Evolutionary conservation across 2,329 filamentous ascomycete species (phyloP).

Genomic region (Fonsecaea monophora): DNA sequence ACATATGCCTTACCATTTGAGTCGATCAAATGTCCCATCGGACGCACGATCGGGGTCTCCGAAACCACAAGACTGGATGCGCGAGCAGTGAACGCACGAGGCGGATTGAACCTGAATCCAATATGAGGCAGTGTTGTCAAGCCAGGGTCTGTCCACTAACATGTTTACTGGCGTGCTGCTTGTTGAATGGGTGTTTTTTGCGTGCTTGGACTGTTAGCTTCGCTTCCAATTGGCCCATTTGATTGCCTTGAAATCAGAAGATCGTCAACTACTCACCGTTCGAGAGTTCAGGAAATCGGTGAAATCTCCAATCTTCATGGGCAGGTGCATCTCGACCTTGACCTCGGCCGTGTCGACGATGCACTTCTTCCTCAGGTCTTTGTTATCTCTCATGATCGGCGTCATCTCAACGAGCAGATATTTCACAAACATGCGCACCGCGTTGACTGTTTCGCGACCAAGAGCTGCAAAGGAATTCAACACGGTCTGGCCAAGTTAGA

Average conservation of each 20-base stretch:
- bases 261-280: constrained; percentile 9
- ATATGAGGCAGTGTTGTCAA: background rate
- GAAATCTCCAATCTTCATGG: constrained; percentile 22
- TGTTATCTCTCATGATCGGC: constrained; percentile 16
- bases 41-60: constrained; percentile 16
- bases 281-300: constrained; percentile 22
- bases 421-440: constrained; percentile 13
- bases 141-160: constrained; percentile 4
- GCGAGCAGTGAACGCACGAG: constrained; percentile 20
- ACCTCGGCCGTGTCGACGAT: background rate
- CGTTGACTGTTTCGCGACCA: constrained; percentile 10
- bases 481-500: background rate
- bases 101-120: constrained; percentile 19
- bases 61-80: constrained; percentile 19
- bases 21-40: constrained; percentile 21
- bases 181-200: constrained; percentile 21
- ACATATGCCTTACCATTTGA: constrained; percentile 43
- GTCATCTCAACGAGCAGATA: constrained; percentile 15
- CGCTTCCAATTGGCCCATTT: background rate
- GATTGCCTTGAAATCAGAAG: background rate
- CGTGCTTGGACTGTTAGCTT: constrained; percentile 7
- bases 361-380: constrained; percentile 7
- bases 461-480: constrained; percentile 17
- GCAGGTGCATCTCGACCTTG: constrained; percentile 22
- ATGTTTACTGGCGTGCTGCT: constrained; percentile 17